phyloP scores from a whole-genome alignment of 2,329 filamentous ascomycete species.

The Venturia oleaginea region DNA sequence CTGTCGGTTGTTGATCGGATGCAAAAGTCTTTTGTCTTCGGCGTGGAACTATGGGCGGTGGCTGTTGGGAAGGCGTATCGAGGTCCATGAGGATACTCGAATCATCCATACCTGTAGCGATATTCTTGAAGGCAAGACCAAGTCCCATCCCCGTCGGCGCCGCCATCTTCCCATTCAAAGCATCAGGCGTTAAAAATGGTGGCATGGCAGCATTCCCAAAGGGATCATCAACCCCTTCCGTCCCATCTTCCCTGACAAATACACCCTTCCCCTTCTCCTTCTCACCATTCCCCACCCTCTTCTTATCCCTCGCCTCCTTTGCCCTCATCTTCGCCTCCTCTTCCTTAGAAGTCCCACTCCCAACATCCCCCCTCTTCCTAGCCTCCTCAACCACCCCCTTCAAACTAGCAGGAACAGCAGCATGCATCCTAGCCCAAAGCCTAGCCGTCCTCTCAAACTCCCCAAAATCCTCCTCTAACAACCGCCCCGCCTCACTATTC shows the following conservation, averaged over 20 bases:
- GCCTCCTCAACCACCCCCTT: conserved; percentile 41
- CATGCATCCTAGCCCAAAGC: conserved; percentile 55
- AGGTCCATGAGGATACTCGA: conserved; percentile 8
- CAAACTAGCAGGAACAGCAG: conserved; percentile 41
- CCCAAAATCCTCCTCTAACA: conserved; percentile 51
- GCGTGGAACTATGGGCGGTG: not conserved
- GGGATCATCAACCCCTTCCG: conserved; percentile 14
- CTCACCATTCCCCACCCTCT: conserved; percentile 14
- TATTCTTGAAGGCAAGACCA: not conserved
- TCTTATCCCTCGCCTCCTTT: conserved; percentile 10
- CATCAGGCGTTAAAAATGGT: not conserved
- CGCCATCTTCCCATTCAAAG: not conserved
- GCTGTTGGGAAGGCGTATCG: conserved; percentile 10
- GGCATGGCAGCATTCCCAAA: not conserved
- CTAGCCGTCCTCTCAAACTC: conserved; percentile 48
- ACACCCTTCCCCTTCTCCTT: conserved; percentile 22
- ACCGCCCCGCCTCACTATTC: conserved; percentile 50
- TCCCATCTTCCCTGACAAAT: conserved; percentile 18
- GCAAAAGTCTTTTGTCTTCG: conserved; percentile 3
- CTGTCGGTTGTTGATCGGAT: not conserved
- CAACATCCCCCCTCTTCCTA: conserved; percentile 24
- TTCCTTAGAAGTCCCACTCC: not conserved
- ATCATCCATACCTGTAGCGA: not conserved
- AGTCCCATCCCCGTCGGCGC: not conserved
- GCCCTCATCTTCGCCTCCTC: conserved; percentile 15